These are phyloP conservation scores for Hypericum perforatum DNA, from an alignment of 345 rosid genomes.

Conservation along the genomic window DNA sequence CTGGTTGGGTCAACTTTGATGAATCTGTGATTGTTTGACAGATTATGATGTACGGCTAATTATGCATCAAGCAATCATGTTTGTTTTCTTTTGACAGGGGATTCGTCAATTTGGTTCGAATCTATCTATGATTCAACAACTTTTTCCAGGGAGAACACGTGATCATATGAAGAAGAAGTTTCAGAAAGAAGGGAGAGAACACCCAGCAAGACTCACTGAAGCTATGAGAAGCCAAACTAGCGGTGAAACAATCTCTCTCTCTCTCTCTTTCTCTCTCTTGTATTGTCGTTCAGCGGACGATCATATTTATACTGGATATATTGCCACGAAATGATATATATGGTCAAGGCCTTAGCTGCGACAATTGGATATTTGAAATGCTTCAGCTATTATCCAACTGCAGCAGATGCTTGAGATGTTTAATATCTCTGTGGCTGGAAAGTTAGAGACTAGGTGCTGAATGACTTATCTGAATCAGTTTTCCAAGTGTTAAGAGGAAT, in stretches of 20 bases:
- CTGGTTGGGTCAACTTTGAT: too few relatives aligned
- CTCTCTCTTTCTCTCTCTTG: background rate
- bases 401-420: too few relatives aligned
- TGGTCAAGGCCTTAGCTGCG: too few relatives aligned
- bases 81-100: constrained; percentile 31
- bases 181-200: constrained; percentile 67
- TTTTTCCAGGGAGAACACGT: constrained; percentile 61
- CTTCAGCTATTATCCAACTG: too few relatives aligned
- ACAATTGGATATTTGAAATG: too few relatives aligned
- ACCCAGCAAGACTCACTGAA: constrained; percentile 48
- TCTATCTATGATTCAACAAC: constrained; percentile 58
- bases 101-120: constrained; percentile 71
- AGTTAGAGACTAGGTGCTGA: too few relatives aligned
- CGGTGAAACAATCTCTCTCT: constrained; percentile 20
- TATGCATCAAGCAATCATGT: background rate
- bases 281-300: background rate
- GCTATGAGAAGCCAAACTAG: constrained; percentile 47
- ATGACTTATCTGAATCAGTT: too few relatives aligned
- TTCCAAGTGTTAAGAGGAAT: too few relatives aligned
- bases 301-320: background rate
- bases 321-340: too few relatives aligned
- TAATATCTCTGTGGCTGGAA: too few relatives aligned
- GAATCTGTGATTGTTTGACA: too few relatives aligned
- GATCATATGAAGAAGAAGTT: constrained; percentile 50
- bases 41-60: too few relatives aligned